phyloP scores from a whole-genome alignment of 2,329 filamentous ascomycete species.

The Pseudofabraea citricarpa region DNA sequence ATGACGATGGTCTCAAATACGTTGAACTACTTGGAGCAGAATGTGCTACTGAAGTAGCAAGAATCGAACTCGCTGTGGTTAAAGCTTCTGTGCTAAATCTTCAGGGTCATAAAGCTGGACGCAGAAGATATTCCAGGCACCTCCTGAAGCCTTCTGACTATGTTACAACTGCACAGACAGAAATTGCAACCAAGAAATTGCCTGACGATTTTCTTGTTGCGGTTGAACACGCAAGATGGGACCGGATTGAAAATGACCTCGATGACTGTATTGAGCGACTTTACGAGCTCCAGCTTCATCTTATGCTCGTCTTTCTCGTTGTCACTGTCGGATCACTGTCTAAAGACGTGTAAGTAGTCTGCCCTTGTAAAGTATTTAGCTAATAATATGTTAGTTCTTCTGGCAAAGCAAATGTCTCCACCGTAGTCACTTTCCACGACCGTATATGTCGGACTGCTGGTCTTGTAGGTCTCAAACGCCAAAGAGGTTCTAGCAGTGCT shows the following conservation, averaged over 20 bases:
- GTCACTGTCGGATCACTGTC: slow-evolving; percentile 15
- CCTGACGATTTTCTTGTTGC: too few species aligned
- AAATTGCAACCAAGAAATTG: slow-evolving; percentile 7
- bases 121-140: slow-evolving; percentile 9
- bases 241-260: neutral
- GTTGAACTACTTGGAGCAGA: slow-evolving; percentile 15
- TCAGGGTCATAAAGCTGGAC: slow-evolving; percentile 11
- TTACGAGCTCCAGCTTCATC: slow-evolving; percentile 17
- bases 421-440: slow-evolving; percentile 16
- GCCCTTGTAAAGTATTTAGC: neutral
- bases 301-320: slow-evolving; percentile 20
- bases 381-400: slow-evolving; percentile 9
- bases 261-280: slow-evolving; percentile 10
- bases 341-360: slow-evolving; percentile 13
- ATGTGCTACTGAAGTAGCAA: slow-evolving; percentile 12
- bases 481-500: neutral
- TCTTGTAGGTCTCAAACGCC: slow-evolving; percentile 10
- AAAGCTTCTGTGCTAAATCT: slow-evolving; percentile 7
- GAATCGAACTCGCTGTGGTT: slow-evolving; percentile 8
- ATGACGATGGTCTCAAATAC: slow-evolving; percentile 14
- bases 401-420: slow-evolving; percentile 16
- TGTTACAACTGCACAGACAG: neutral
- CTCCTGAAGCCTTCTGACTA: neutral
- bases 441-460: slow-evolving; percentile 16
- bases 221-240: slow-evolving; percentile 15